Evolutionary conservation across 441 rosid genomes (phyloP).

Genomic region (Erodium texanum): DNA sequence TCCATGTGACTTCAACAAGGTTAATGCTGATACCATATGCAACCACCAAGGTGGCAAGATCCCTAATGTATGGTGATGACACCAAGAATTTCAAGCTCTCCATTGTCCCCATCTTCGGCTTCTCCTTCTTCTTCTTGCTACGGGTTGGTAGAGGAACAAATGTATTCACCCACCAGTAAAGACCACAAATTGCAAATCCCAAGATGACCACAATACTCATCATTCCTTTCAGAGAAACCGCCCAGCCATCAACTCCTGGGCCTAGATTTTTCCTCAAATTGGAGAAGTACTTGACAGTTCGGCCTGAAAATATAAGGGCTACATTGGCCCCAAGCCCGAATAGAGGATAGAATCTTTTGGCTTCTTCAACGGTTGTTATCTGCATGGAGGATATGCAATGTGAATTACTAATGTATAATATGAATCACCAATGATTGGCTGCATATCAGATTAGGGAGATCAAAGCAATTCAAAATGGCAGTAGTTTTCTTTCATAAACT

Average conservation of each 20-base stretch:
- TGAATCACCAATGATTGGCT: neutral
- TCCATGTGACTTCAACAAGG: slow-evolving; percentile 97
- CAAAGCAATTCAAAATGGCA: neutral
- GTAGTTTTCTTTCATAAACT: neutral
- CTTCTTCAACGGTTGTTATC: slow-evolving; percentile 95
- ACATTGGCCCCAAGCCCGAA: slow-evolving; percentile 96
- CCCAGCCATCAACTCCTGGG: slow-evolving; percentile 99
- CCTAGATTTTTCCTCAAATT: slow-evolving; percentile 75
- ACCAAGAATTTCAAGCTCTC: slow-evolving; percentile 95
- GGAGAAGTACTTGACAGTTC: slow-evolving; percentile 94
- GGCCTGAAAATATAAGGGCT: slow-evolving; percentile 83
- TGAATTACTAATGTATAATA: neutral
- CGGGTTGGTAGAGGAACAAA: slow-evolving; percentile 76
- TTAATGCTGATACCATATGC: slow-evolving; percentile 97
- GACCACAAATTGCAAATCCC: slow-evolving; percentile 72
- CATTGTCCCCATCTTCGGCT: slow-evolving; percentile 86
- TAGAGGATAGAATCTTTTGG: slow-evolving; percentile 85
- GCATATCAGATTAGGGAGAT: no score
- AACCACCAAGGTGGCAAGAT: slow-evolving; percentile 94
- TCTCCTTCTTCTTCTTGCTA: slow-evolving; percentile 94
- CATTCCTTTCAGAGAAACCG: slow-evolving; percentile 85
- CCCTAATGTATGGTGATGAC: slow-evolving; percentile 79
- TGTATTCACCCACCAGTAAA: slow-evolving; percentile 90
- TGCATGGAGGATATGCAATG: slow-evolving; percentile 24
- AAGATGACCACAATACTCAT: slow-evolving; percentile 88